A percentile compares a stretch with the other conserved stretches of the same genome.
phyloP scores from a whole-genome alignment of 2,329 filamentous ascomycete species.

The Blumeria graminis region DNA sequence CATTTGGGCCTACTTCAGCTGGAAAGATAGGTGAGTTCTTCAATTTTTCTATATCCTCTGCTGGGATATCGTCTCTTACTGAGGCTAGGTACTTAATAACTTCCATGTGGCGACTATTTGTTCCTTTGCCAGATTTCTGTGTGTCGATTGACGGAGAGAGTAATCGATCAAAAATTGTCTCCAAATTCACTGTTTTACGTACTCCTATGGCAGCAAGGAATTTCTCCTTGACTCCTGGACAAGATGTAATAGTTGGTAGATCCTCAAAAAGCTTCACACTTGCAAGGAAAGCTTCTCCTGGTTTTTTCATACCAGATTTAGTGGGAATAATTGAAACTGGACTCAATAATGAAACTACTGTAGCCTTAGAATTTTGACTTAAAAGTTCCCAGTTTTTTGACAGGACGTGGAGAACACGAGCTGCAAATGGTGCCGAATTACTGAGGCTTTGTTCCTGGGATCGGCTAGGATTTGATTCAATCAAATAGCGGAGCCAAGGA shows the following conservation, averaged over 20 bases:
- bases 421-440: constrained; percentile 46
- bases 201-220: constrained; percentile 66
- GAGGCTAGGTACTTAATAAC: constrained; percentile 85
- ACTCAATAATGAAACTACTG: constrained; percentile 38
- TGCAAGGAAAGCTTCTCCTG: constrained; percentile 71
- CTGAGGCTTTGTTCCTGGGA: constrained; percentile 44
- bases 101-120: constrained; percentile 73
- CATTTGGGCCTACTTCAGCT: constrained; percentile 37
- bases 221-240: constrained; percentile 71
- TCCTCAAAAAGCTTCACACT: constrained; percentile 92
- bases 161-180: constrained; percentile 75
- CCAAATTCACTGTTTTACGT: constrained; percentile 81
- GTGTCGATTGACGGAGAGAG: constrained; percentile 32
- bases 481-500: constrained; percentile 61
- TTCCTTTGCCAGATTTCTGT: constrained; percentile 20
- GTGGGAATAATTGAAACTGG: constrained; percentile 63
- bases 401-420: constrained; percentile 51
- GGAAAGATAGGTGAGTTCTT: constrained; percentile 61
- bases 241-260: constrained; percentile 53
- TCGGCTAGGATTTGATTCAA: constrained; percentile 37
- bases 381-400: constrained; percentile 84
- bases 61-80: constrained; percentile 70
- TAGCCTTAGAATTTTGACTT: constrained; percentile 37
- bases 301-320: constrained; percentile 68
- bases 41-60: constrained; percentile 55